Evolutionary conservation across 1,139 yeast species (phyloP).

Genomic region (Saccharomycopsis hybrid): DNA sequence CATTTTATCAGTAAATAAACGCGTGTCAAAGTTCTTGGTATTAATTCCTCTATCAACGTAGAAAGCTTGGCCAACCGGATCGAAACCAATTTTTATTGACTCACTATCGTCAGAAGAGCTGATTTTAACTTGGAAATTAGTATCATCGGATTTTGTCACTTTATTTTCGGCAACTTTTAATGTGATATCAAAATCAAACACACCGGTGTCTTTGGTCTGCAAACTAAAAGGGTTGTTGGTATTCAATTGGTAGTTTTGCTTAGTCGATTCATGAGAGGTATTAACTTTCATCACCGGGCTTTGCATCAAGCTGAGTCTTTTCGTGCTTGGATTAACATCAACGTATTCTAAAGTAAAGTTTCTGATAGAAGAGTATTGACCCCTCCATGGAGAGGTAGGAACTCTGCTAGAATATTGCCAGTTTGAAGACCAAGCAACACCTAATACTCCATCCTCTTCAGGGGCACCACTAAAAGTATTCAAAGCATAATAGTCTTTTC

Average conservation of each 20-base stretch:
- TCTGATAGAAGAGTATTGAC: constrained; percentile 31
- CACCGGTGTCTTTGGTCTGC: constrained; percentile 13
- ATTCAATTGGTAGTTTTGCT: neutral
- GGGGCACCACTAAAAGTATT: constrained; percentile 26
- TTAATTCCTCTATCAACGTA: constrained; percentile 22
- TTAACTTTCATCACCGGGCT: constrained; percentile 22
- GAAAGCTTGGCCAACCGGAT: constrained; percentile 19
- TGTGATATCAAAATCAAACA: constrained; percentile 22
- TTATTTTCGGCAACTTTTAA: constrained; percentile 17
- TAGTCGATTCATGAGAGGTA: neutral
- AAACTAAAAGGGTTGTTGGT: neutral
- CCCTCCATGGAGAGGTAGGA: constrained; percentile 32
- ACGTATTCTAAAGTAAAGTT: constrained; percentile 27
- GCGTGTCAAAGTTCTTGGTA: neutral
- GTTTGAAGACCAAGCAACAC: constrained; percentile 35
- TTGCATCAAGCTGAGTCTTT: constrained; percentile 25
- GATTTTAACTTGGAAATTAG: neutral
- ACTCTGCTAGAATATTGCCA: constrained; percentile 33
- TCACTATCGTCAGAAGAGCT: constrained; percentile 13
- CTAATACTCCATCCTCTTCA: constrained; percentile 25
- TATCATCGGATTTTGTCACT: neutral
- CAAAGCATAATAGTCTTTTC: constrained; percentile 33
- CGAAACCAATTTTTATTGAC: constrained; percentile 22
- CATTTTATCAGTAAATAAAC: constrained; percentile 22
- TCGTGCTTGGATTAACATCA: constrained; percentile 25